Base-by-base conservation (phyloP, 768 basidiomycete genomes). In the Daedaleopsis nitida region DNA sequence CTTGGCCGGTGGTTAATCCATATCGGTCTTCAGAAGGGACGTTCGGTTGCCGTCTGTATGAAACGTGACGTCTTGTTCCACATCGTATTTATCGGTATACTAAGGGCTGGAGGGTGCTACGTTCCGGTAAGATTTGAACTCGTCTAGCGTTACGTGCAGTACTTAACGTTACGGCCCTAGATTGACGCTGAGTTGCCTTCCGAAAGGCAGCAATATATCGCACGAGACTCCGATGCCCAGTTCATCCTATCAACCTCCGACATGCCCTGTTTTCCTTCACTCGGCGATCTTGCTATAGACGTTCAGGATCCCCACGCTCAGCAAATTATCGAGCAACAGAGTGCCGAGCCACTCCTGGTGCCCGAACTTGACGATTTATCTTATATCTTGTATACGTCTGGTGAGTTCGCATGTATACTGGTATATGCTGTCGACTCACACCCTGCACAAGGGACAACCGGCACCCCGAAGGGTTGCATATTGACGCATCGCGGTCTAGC, bases 311-410 rank as follows among this genome's bases (percentile, higher is more conserved):
- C 57, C 9, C 58, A 63, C 8, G 53, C 73, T 11, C 74, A 71
- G 51, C 42, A 49, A 47, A 70, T 69, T 14, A 76, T 80, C 27
- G 47, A 58, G 12, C 47, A 53, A 39, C 72, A 77, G 69, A 64
- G 58, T 16, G 65, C 63, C 32, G 72, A 70, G 13, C 67, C 74
- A 39, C 45, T 80, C 9, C 59, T 70, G 24, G 48, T 59, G 7
- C 75, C 76, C 14, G 67, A 63, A 35, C 72, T 72, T 9, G 71
- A 73, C 44, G 70, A 68, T 14, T 62, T 78, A 16, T 76, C 82
- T 8, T 83, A 80, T 59, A 74, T 82, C 51, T 68, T 83, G 17
- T 83, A 83, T 59, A 83, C 81, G 2, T 83, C 82, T 58, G 81
- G 81, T 82, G 55, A 48, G 60, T 54, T 16, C 23, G 19, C 49